Base-by-base conservation (phyloP, 768 basidiomycete species). In the Cantharellus anzutake region DNA sequence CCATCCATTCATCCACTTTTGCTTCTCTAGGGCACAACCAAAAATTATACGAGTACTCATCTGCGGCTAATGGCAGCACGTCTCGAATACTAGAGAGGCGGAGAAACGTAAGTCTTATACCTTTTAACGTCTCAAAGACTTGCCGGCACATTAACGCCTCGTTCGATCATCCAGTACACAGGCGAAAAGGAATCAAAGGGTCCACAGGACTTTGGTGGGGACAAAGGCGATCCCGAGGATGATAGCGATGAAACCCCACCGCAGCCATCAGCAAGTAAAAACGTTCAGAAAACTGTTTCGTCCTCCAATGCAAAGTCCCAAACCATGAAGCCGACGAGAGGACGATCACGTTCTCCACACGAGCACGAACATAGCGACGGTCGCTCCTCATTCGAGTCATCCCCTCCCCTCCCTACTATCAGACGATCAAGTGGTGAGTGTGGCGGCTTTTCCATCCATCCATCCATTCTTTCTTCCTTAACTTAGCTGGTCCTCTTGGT, bases 31-130 rank as follows among this genome's bases (percentile, higher is more conserved):
- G 86, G 16, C 85, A 88, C 69, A 81, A 85, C 72, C 70, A 80
- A 63, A 88, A 87, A 72, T 76, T 87, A 20, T 86, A 84, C 72
- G 83, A 88, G 67, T 89, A 88, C 66, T 81, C 83, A 68, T 87
- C 85, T 7, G 67, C 71, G 7, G 71, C 71, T 20, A 83, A 87
- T 66, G 78, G 83, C 60, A 76, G 80, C 62, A 75, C 78, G 62
- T 11, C 11, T 7, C 14, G 38, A 37, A 81, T 87, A 63, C 78
- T 88, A 38, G 76, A 82, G 62, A 78, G 83, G 50, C 84, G 86
- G 69, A 63, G 82, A 44, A 71, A 76, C 51, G 78, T 79, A 67
- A 60, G 71, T 63, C 2, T 42, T 35, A 29, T 63, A 64, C 55
- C 57, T 42, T 55, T 16, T 42, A 51, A 7, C 39, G 38, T n/a